Evolutionary conservation across 352 stramenopile genomes (phyloP), one percentile per base, ranked within the genome.

Genomic region (Blastocystis sp.): DNA sequence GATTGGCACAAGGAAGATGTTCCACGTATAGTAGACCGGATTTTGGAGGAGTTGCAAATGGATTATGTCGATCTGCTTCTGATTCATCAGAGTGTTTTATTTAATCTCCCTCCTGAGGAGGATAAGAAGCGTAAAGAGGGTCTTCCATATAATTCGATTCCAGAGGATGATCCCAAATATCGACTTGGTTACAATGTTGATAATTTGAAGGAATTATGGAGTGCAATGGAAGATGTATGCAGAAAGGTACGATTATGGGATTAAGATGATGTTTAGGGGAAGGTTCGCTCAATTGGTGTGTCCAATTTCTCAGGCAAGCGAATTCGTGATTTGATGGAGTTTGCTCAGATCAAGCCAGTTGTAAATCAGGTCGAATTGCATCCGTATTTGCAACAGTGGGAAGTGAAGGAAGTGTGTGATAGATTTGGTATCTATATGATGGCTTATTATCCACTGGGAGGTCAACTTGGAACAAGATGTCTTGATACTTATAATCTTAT

Each of bases 361-460:
- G 81, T 95, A 0, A 94, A 94, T 87, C 93, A 95, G 90, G 82
- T 95, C 33, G 93, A 95, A 87, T 90, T 93, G 2, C 93, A 95
- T 87, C 93, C 92, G 35, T 87, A 93, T 19, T 77, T 94, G 35
- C 89, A 92, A 51, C 92, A 94, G 89, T 90, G 79, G 30, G 89
- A 93, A 48, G 75, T 95, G 11, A 35, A 94, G 6, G 89, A 94
- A 44, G 92, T 92, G 89, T 94, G 92, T 62, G 24, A 90, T 19
- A 87, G 89, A 42, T 69, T 93, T 40, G 91, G 87, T 33, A 92
- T 95, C 77, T 68, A 91, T 35, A 30, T 95, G n/a, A 92, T 93
- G 69, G 92, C 92, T 11, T 93, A 94, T 89, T 92, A 90, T 27
- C 82, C 92, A 22, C 89, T 95, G 17, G 93, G 92, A 5, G 90